Conservation (phyloP, 208 protist genomes). For the Wallacemonas sp. region DNA sequence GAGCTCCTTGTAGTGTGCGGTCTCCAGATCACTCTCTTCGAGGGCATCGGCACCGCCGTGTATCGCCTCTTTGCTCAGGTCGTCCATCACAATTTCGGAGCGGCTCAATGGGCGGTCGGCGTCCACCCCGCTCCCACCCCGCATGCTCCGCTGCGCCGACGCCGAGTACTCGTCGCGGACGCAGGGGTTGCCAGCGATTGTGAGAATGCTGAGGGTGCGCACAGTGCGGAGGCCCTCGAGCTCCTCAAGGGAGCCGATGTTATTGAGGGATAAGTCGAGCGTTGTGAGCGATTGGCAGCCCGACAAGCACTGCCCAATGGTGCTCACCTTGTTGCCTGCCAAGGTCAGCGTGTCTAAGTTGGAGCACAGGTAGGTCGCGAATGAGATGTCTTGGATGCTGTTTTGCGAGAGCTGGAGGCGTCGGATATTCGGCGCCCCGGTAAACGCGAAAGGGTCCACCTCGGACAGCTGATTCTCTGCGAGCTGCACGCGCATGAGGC, state of each 20-base stretch:
- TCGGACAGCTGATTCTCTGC: conserved; percentile 39
- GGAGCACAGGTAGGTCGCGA: conserved; percentile 41
- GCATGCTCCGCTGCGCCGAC: neutral
- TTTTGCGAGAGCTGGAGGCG: conserved; percentile 66
- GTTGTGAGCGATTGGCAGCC: conserved; percentile 30
- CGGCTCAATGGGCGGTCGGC: conserved; percentile 18
- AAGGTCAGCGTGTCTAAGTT: conserved; percentile 65
- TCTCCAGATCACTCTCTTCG: conserved; percentile 12
- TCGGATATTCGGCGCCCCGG: conserved; percentile 38
- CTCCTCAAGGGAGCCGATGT: conserved; percentile 33
- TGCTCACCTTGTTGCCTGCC: conserved; percentile 46
- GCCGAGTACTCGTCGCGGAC: neutral
- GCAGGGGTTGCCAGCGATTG: conserved; percentile 44
- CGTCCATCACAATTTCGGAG: conserved; percentile 28
- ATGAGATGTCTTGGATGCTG: conserved; percentile 33
- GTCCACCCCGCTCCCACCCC: neutral
- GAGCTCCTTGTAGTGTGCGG: conserved; percentile 5
- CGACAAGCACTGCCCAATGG: conserved; percentile 35
- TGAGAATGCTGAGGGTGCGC: conserved; percentile 32
- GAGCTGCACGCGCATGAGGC: conserved; percentile 51
- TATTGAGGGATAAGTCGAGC: conserved; percentile 46
- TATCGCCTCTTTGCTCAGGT: neutral
- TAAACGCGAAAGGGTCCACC: conserved; percentile 57
- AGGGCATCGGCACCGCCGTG: neutral
- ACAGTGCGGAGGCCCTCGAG: conserved; percentile 26